Base-by-base conservation (phyloP, 2,329 filamentous ascomycete genomes). In the Talaromyces sp. region DNA sequence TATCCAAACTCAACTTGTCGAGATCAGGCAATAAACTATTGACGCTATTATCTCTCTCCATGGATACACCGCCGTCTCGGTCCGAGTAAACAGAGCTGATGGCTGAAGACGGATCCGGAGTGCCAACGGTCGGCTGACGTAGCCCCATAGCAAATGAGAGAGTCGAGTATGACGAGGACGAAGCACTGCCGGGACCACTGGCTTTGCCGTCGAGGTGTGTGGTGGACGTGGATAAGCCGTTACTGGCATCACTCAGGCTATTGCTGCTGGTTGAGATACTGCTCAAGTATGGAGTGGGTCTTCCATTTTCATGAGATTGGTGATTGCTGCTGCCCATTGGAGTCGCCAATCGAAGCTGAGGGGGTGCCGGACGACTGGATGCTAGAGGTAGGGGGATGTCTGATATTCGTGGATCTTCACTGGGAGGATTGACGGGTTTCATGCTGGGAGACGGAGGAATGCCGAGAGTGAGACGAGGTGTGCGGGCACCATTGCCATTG, bases 361-460 rank as follows among this genome's bases (percentile, higher is more conserved):
- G 93, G 33, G 91, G 87, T 27, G 87, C 81, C 27, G 91, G 89
- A 57, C 88, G 84, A 33, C 80, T 68, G 16, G 74, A 69, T 33
- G 72, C 75, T 61, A 74, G 76, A 16, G 70, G 68, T 35, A 76
- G 76, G 68, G 77, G 75, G 69, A 76, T 73, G 70, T 74, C 72
- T 66, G 72, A 74, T 71, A 72, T 75, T 71, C 74, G 73, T 37
- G 75, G 79, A 72, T 83, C 78, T 70, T 82, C 84, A 70, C 72
- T 71, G 16, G 35, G 24, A 35, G 68, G 70, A 43, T 85, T 86
- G 60, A 95, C 87, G 1, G 93, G 88, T 77, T 93, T 92, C 68
- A 84, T 89, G 79, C 88, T 94, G 58, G 92, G 91, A 41, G 92
- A 96, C 0, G 91, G 89, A 43, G 94, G 94, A 66, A 98, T 98